Percentiles rank a stretch among this genome's conserved stretches.
Conservation (phyloP, 2,329 filamentous ascomycete species). For the Sclerotinia nivalis region DNA sequence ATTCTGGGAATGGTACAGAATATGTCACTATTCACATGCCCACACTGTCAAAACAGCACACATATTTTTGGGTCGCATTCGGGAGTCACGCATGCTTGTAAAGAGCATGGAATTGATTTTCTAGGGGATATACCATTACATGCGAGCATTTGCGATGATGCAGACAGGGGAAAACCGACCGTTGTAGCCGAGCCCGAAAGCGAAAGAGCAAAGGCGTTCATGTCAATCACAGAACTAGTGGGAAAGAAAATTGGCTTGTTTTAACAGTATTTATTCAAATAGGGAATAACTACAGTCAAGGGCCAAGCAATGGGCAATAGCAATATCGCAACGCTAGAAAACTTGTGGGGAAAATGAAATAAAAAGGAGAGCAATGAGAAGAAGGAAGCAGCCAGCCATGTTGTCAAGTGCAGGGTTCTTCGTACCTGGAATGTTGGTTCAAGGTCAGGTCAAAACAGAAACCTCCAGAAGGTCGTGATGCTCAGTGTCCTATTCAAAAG, state of each 20-base stretch:
- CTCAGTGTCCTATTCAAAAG: slow-evolving; percentile 25
- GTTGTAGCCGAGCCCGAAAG: slow-evolving; percentile 84
- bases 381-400: not conserved
- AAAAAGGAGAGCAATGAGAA: not conserved
- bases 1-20: slow-evolving; percentile 89
- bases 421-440: slow-evolving; percentile 18
- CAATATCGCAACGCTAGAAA: not conserved
- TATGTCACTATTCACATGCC: slow-evolving; percentile 83
- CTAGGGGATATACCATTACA: slow-evolving; percentile 89
- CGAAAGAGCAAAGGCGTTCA: slow-evolving; percentile 69
- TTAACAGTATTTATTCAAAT: not conserved
- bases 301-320: not conserved
- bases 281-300: not conserved
- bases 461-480: slow-evolving; percentile 1
- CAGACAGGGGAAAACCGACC: slow-evolving; percentile 83
- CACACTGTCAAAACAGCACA: slow-evolving; percentile 71
- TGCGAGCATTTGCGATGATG: slow-evolving; percentile 81
- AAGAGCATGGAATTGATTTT: slow-evolving; percentile 72
- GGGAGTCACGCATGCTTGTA: slow-evolving; percentile 68
- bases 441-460: slow-evolving; percentile 13
- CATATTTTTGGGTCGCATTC: slow-evolving; percentile 71
- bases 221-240: slow-evolving; percentile 64
- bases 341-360: not conserved
- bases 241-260: slow-evolving; percentile 37
- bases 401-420: slow-evolving; percentile 3